Percentiles rank a stretch among this genome's conserved stretches.
phyloP scores from a whole-genome alignment of 2,329 filamentous ascomycete genomes.

The Penicillium olsonii region DNA sequence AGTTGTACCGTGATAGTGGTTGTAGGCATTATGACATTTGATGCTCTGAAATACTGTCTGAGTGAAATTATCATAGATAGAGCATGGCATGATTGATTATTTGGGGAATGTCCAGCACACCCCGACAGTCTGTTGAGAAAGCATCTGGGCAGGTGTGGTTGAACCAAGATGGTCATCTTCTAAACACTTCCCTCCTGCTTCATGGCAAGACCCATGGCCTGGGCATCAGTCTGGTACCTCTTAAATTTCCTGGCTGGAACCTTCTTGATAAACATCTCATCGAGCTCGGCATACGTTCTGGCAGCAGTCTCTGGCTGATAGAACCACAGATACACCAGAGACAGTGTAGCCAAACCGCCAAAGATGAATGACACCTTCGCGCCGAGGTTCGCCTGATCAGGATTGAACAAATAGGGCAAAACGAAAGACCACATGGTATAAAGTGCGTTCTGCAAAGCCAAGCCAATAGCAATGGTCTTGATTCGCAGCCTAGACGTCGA shows the following conservation, averaged over 20 bases:
- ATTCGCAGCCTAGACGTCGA: conserved; percentile 42
- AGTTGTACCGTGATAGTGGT: too few species aligned
- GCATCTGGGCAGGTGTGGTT: too few species aligned
- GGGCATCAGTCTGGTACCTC: conserved; percentile 12
- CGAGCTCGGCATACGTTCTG: conserved; percentile 15
- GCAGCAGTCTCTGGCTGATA: conserved; percentile 21
- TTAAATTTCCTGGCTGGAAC: conserved; percentile 16
- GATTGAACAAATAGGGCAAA: conserved; percentile 42
- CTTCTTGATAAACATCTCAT: conserved; percentile 18
- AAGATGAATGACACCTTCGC: conserved; percentile 48
- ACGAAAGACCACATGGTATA: conserved; percentile 42
- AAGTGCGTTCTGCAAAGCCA: conserved; percentile 35
- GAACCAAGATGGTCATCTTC: too few species aligned
- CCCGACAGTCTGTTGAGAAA: too few species aligned
- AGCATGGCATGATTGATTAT: too few species aligned
- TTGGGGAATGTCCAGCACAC: too few species aligned
- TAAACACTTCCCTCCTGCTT: neutral
- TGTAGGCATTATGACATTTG: too few species aligned
- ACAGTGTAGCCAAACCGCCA: conserved; percentile 34
- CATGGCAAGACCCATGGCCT: conserved; percentile 9
- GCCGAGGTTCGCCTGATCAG: conserved; percentile 40
- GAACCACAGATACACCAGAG: conserved; percentile 36
- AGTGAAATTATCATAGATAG: too few species aligned
- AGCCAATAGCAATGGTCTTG: conserved; percentile 45
- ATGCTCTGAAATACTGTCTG: too few species aligned